A percentile compares a stretch with the other conserved stretches of the same genome.
These are phyloP conservation scores for Phaeolepiota aurea DNA, from an alignment of 768 basidiomycete species.

Conservation along the genomic window DNA sequence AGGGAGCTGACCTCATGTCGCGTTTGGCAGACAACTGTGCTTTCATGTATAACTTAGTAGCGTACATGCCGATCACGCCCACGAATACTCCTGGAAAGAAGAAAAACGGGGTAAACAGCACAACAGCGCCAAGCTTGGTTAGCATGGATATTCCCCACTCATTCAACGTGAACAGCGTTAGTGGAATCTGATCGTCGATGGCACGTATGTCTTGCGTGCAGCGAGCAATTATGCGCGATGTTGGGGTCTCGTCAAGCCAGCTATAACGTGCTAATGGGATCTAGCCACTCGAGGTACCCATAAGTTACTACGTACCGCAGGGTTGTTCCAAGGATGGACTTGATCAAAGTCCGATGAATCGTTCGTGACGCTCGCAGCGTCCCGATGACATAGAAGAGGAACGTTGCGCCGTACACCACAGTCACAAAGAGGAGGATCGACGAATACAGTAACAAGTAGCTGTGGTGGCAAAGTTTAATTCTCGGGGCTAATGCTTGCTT, in stretches of 20 bases:
- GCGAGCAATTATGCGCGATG: slow-evolving; percentile 42
- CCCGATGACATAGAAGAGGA: slow-evolving; percentile 34
- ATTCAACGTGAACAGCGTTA: slow-evolving; percentile 13
- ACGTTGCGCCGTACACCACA: slow-evolving; percentile 23
- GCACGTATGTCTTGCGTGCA: slow-evolving; percentile 51
- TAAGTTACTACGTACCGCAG: slow-evolving; percentile 32
- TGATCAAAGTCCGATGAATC: slow-evolving; percentile 43
- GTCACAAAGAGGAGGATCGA: slow-evolving; percentile 5
- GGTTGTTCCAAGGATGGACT: slow-evolving; percentile 49
- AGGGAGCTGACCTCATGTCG: slow-evolving; percentile 25
- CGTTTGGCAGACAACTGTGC: slow-evolving; percentile 30
- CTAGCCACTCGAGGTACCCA: neutral
- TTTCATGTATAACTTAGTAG: slow-evolving; percentile 27
- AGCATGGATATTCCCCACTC: slow-evolving; percentile 21
- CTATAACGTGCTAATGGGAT: slow-evolving; percentile 12
- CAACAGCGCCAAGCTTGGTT: slow-evolving; percentile 26
- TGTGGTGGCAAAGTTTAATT: neutral
- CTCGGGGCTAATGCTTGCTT: neutral
- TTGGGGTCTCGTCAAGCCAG: slow-evolving; percentile 30
- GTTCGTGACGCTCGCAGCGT: slow-evolving; percentile 39
- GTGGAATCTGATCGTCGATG: slow-evolving; percentile 34
- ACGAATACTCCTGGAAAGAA: slow-evolving; percentile 30
- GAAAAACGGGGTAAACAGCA: slow-evolving; percentile 29
- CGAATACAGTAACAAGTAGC: slow-evolving; percentile 3
- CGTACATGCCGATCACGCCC: slow-evolving; percentile 26